These are phyloP conservation scores for Alternaria solani DNA, from an alignment of 2,329 filamentous ascomycete genomes.

Conservation along the genomic window DNA sequence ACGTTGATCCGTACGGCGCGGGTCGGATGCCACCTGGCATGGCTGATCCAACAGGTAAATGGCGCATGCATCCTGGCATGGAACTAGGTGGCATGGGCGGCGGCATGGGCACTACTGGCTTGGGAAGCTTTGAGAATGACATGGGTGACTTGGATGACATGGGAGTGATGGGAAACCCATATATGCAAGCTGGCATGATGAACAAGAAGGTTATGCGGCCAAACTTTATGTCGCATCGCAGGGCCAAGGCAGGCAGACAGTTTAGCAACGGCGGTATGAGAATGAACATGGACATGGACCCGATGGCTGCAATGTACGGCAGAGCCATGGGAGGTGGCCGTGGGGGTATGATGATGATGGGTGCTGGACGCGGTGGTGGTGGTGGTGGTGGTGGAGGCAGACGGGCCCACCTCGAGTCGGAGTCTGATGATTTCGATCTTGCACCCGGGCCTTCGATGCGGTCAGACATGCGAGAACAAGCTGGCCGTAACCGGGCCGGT, in stretches of 20 bases:
- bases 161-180: constrained; percentile 16
- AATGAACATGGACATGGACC: constrained; percentile 7
- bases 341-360: constrained; percentile 6
- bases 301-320: background rate
- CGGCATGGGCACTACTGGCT: background rate
- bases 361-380: constrained; percentile 11
- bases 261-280: background rate
- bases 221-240: constrained; percentile 11
- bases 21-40: constrained; percentile 19
- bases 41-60: constrained; percentile 5
- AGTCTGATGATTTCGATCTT: constrained; percentile 14
- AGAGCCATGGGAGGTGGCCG: constrained; percentile 8
- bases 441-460: background rate
- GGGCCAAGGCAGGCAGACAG: background rate
- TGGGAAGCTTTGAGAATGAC: constrained; percentile 17
- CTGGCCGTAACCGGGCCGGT: constrained; percentile 6
- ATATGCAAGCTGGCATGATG: constrained; percentile 8
- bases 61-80: constrained; percentile 9
- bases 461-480: constrained; percentile 1
- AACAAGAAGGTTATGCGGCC: constrained; percentile 8
- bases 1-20: constrained; percentile 17
- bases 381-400: constrained; percentile 6
- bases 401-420: background rate
- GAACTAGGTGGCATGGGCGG: constrained; percentile 4
- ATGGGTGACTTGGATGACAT: constrained; percentile 17